Evolutionary conservation across 2,329 filamentous ascomycete species (phyloP).

Genomic region (Boeremia exigua): DNA sequence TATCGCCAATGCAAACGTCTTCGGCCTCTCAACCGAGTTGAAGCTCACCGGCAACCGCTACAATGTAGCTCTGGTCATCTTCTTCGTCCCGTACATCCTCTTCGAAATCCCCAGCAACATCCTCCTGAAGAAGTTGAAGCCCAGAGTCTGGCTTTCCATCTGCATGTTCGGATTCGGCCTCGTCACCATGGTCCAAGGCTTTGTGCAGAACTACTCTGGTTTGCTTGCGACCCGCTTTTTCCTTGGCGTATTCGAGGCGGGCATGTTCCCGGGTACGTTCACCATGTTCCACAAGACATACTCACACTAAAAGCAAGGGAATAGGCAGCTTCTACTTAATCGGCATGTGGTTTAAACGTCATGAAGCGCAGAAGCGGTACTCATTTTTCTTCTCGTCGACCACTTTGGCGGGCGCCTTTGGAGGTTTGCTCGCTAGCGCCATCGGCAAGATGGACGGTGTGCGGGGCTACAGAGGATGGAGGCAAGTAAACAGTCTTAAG

Average conservation of each 20-base stretch:
- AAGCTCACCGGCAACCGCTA: slow-evolving; percentile 53
- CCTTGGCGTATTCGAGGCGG: slow-evolving; percentile 66
- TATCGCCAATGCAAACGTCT: slow-evolving; percentile 61
- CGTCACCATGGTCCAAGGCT: slow-evolving; percentile 75
- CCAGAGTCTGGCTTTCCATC: slow-evolving; percentile 65
- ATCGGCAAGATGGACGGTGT: slow-evolving; percentile 87
- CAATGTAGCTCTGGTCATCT: slow-evolving; percentile 60
- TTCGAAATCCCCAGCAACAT: slow-evolving; percentile 62
- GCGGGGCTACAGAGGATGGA: slow-evolving; percentile 73
- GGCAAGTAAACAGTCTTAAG: slow-evolving; percentile 67
- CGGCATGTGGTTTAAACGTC: slow-evolving; percentile 87
- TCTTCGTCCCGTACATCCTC: slow-evolving; percentile 61
- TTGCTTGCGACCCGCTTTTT: slow-evolving; percentile 82
- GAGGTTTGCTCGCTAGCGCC: slow-evolving; percentile 81
- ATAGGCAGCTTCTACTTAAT: slow-evolving; percentile 80
- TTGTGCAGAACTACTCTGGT: slow-evolving; percentile 78
- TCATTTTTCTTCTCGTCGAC: slow-evolving; percentile 92
- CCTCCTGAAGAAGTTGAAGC: slow-evolving; percentile 59
- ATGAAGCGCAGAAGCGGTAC: slow-evolving; percentile 89
- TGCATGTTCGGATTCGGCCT: slow-evolving; percentile 89
- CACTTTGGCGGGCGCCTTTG: slow-evolving; percentile 81
- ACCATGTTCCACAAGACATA: too few relatives aligned
- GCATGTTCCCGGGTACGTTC: slow-evolving; percentile 62
- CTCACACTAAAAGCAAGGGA: too few relatives aligned
- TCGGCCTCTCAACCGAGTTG: slow-evolving; percentile 56